phyloP scores from a whole-genome alignment of 768 basidiomycete genomes.

The Pleurotus pulmonarius region DNA sequence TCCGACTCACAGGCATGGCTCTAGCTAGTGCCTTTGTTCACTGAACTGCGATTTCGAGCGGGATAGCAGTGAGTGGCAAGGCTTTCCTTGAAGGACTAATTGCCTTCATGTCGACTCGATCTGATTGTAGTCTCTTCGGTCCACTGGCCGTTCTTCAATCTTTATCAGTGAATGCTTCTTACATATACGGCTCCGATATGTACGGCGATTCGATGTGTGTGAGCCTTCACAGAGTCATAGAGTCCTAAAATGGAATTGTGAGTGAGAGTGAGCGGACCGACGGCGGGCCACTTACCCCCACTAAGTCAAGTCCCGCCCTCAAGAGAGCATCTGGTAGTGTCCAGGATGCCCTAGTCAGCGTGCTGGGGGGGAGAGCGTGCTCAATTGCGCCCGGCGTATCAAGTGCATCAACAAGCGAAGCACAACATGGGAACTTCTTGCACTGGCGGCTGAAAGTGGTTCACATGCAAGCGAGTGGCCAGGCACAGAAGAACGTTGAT shows the following conservation, averaged over 20 bases:
- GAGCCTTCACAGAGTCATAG: background rate
- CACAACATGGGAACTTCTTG: background rate
- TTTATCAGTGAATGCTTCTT: too few relatives aligned
- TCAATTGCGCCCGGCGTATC: background rate
- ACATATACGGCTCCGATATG: background rate
- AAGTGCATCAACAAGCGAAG: background rate
- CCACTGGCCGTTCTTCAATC: too few relatives aligned
- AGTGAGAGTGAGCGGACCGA: background rate
- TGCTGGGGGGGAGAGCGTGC: background rate
- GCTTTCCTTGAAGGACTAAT: too few relatives aligned
- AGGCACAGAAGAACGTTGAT: slow-evolving; percentile 12
- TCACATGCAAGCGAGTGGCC: slow-evolving; percentile 12
- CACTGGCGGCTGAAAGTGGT: slow-evolving; percentile 2
- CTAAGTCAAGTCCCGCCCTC: too few relatives aligned
- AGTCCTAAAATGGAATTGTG: background rate
- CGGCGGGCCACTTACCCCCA: background rate
- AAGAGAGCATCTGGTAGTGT: background rate
- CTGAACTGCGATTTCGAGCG: too few relatives aligned
- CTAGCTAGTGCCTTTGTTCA: too few relatives aligned
- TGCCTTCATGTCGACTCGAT: too few relatives aligned
- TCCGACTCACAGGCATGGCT: too few relatives aligned
- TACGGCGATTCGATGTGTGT: background rate
- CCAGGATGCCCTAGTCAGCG: background rate
- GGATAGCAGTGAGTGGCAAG: too few relatives aligned
- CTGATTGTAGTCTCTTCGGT: too few relatives aligned